A percentile compares a stretch with the other conserved stretches of the same genome.
Conservation (phyloP, 768 basidiomycete genomes). For the Panellus pusillus region DNA sequence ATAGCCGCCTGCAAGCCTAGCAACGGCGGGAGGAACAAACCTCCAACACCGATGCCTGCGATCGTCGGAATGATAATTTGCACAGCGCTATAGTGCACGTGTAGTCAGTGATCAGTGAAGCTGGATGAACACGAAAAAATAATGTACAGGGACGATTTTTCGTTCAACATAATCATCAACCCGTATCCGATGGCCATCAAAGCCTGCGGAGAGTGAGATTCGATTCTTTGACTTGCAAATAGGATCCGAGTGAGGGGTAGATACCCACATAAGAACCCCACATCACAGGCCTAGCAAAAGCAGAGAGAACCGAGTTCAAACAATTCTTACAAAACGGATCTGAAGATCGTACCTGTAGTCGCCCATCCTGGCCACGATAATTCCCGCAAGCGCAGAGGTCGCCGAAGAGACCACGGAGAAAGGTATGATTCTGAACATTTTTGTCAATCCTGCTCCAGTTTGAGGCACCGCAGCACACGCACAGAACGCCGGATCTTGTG, state of each 20-base stretch:
- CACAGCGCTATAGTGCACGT: conserved; percentile 47
- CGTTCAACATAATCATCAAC: conserved; percentile 69
- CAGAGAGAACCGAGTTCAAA: neutral
- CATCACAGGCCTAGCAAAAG: conserved; percentile 38
- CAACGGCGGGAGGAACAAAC: conserved; percentile 70
- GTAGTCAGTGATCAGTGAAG: conserved; percentile 5
- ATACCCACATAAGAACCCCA: conserved; percentile 50
- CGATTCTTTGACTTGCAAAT: neutral
- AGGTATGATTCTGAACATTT: conserved; percentile 60
- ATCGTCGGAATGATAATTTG: conserved; percentile 67
- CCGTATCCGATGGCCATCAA: conserved; percentile 66
- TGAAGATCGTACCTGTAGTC: conserved; percentile 43
- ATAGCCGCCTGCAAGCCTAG: conserved; percentile 82
- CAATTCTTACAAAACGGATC: neutral
- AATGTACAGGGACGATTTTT: conserved; percentile 51
- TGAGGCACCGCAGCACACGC: conserved; percentile 21
- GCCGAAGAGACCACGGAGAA: conserved; percentile 63
- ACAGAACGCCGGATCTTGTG: conserved; percentile 68
- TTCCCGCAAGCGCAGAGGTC: conserved; percentile 55
- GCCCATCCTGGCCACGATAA: conserved; percentile 56
- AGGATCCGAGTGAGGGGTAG: neutral
- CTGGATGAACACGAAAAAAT: neutral
- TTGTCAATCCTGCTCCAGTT: neutral
- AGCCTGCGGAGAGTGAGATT: conserved; percentile 18
- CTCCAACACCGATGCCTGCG: conserved; percentile 62